These are phyloP conservation scores for Phytophthora kernoviae DNA, from an alignment of 352 stramenopile genomes.

Conservation along the genomic window DNA sequence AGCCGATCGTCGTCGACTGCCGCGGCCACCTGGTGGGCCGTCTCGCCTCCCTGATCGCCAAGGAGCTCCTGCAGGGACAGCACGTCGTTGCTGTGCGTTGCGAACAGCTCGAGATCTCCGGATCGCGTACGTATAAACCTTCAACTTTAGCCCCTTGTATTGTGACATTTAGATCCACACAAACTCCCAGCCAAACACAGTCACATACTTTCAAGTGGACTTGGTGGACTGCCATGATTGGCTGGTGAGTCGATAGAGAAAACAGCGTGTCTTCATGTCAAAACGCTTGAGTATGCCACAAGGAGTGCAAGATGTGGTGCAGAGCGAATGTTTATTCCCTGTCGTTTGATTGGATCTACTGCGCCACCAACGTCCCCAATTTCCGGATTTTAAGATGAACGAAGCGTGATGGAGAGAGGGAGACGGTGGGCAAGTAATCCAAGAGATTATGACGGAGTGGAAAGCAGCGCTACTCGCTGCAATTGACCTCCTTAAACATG, in stretches of 20 bases:
- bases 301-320: too few relatives aligned
- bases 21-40: slow-evolving; percentile 98
- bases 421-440: not conserved
- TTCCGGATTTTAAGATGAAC: not conserved
- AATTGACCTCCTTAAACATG: slow-evolving; percentile 62
- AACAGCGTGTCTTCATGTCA: too few relatives aligned
- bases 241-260: too few relatives aligned
- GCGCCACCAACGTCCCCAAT: too few relatives aligned
- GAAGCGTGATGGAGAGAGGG: not conserved
- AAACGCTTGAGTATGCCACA: too few relatives aligned
- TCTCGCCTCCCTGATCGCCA: slow-evolving; percentile 98
- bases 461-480: slow-evolving; percentile 13
- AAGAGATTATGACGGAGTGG: not conserved
- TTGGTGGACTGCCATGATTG: too few relatives aligned
- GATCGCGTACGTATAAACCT: slow-evolving; percentile 87
- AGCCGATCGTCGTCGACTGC: slow-evolving; percentile 98
- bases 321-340: too few relatives aligned
- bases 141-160: not conserved
- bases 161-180: not conserved
- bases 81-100: slow-evolving; percentile 98
- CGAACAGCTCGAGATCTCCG: slow-evolving; percentile 99
- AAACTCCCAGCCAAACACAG: not conserved
- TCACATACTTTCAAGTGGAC: too few relatives aligned
- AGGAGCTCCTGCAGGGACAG: slow-evolving; percentile 99
- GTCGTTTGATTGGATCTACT: too few relatives aligned